Evolutionary conservation across 257 asterid genomes (phyloP), one percentile per base, ranked within the genome.

Genomic region (Petrea volubilis): DNA sequence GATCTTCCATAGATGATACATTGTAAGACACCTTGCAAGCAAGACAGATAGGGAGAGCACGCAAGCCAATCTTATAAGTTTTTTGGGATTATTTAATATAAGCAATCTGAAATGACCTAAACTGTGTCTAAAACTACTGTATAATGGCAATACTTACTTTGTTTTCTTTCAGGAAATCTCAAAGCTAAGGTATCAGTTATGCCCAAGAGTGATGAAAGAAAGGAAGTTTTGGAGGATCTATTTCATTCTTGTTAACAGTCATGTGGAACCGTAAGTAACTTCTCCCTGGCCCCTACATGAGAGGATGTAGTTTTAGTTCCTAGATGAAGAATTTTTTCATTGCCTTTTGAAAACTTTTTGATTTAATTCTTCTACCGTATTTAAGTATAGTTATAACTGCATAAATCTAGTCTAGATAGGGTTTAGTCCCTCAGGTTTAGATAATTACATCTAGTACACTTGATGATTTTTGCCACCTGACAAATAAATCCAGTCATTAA

Each of bases 221-320:
- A 66, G 71, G 61, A 66, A 33, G 27, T 31, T 49, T 18, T 40
- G 44, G 61, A 50, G 91, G 85, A 94, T 89, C 82, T 94, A 91
- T 85, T 91, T 94, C 83, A 78, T 91, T 74, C 90, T 94, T 25
- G 97, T 89, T 50, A 89, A 86, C 74, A 86, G 90, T 74, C 94
- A 86, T 53, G 85, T 89, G 59, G 88, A 84, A 43, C 90, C 83
- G 99, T 94, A 77, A 88, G 99, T 91, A 41, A 60, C 43, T 78
- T 56, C 2, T 60, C 29, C 62, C 56, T 56, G 8, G 3, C 60
- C 29, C 62, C 56, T 56, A 7, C 60, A 12, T n/a, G 44, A 59
- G 55, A 61, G 63, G 51, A 14, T 59, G 47, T 43, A 38, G 13
- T 24, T 55, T 60, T 23, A 49, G 11, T 75, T 70, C 59, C 49